Evolutionary conservation across 495 filamentous ascomycete species (phyloP).

Genomic region (Penicillium paradoxum): DNA sequence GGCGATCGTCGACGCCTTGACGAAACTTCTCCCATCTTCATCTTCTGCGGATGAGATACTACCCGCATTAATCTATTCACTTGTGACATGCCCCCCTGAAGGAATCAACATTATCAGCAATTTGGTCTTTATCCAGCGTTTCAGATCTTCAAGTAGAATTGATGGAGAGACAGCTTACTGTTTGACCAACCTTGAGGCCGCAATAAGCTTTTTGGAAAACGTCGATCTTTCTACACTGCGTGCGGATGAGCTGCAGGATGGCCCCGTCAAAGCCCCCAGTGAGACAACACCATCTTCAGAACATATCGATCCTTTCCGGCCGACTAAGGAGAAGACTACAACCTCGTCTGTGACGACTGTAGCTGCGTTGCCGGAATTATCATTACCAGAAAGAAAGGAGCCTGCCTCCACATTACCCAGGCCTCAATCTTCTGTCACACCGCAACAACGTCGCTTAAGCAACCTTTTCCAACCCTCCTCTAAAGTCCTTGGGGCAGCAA

Average conservation of each 20-base stretch:
- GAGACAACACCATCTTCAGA: slow-evolving; percentile 47
- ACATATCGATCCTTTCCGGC: slow-evolving; percentile 28
- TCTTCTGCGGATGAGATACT: slow-evolving; percentile 96
- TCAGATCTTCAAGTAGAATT: slow-evolving; percentile 78
- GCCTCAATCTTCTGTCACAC: slow-evolving; percentile 34
- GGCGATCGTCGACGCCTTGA: slow-evolving; percentile 85
- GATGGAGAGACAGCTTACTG: slow-evolving; percentile 95
- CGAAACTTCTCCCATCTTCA: slow-evolving; percentile 69
- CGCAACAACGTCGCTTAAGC: slow-evolving; percentile 64
- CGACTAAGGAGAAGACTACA: slow-evolving; percentile 24
- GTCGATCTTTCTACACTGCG: slow-evolving; percentile 90
- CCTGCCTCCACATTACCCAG: slow-evolving; percentile 39
- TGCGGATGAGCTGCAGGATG: slow-evolving; percentile 66
- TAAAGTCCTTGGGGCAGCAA: slow-evolving; percentile 72
- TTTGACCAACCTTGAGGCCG: slow-evolving; percentile 90
- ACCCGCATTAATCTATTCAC: slow-evolving; percentile 89
- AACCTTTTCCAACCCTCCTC: slow-evolving; percentile 79
- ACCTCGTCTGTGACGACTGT: slow-evolving; percentile 33
- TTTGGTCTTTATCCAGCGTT: slow-evolving; percentile 87
- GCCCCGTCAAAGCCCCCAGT: slow-evolving; percentile 54
- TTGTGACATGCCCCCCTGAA: slow-evolving; percentile 85
- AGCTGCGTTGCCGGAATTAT: slow-evolving; percentile 31
- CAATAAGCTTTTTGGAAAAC: slow-evolving; percentile 94
- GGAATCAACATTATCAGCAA: slow-evolving; percentile 89
- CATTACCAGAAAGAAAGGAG: slow-evolving; percentile 32